These are phyloP conservation scores for Calocera cornea DNA, from an alignment of 768 basidiomycete species.

Conservation along the genomic window DNA sequence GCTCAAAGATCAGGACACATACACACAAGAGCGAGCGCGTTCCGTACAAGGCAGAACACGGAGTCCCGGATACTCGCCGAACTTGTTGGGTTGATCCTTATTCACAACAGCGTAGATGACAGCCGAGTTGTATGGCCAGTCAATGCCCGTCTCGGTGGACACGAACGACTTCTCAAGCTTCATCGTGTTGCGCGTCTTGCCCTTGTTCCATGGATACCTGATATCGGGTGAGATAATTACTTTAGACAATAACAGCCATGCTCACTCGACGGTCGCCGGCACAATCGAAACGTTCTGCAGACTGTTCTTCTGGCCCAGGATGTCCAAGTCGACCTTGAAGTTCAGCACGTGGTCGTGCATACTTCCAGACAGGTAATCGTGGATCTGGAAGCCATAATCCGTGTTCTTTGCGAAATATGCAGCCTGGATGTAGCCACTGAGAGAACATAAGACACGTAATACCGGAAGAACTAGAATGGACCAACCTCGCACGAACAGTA, in stretches of 20 bases:
- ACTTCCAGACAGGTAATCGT: conserved; percentile 15
- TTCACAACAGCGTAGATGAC: conserved; percentile 22
- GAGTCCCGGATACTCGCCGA: conserved; percentile 23
- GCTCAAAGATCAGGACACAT: not conserved
- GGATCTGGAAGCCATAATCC: conserved; percentile 20
- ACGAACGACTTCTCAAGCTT: conserved; percentile 14
- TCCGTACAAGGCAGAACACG: conserved; percentile 19
- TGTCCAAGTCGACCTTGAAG: conserved; percentile 17
- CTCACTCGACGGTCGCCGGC: conserved; percentile 2
- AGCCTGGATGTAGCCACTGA: conserved; percentile 9
- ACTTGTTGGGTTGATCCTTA: conserved; percentile 22
- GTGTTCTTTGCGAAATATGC: conserved; percentile 13
- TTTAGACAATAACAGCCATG: not conserved
- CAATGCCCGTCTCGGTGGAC: conserved; percentile 16
- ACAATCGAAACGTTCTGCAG: conserved; percentile 16
- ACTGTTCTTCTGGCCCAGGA: conserved; percentile 18
- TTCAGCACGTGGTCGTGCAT: conserved; percentile 18
- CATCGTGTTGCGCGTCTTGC: conserved; percentile 16
- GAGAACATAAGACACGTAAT: not conserved
- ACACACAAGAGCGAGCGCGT: not conserved
- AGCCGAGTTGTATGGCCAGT: conserved; percentile 18
- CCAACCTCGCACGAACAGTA: conserved; percentile 9
- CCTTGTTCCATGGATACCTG: conserved; percentile 16
- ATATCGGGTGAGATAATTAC: not conserved
- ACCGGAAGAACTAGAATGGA: not conserved